Evolutionary conservation across 257 asterid species (phyloP).

Genomic region (Plantago elongata): DNA sequence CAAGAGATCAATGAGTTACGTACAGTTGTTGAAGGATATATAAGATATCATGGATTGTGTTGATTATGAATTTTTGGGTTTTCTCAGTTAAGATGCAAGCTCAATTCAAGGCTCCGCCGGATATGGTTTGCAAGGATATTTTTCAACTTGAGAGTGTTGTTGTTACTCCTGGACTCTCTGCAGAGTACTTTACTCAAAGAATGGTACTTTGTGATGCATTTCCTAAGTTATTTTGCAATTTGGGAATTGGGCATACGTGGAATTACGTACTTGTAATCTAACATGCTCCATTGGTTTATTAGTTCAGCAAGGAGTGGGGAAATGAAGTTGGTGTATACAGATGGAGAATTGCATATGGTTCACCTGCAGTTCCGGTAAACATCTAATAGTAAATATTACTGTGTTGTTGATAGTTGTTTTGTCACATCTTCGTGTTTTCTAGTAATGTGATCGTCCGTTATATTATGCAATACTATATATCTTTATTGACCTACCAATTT

Average conservation of each 20-base stretch:
- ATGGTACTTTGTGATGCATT: conserved; percentile 43
- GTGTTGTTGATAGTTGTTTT: too few species aligned
- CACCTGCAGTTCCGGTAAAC: too few species aligned
- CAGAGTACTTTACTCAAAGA: conserved; percentile 74
- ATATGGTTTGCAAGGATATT: conserved; percentile 93
- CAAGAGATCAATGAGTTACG: background rate
- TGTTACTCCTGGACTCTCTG: conserved; percentile 46
- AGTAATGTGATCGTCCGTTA: too few species aligned
- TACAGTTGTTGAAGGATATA: background rate
- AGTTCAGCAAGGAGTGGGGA: conserved; percentile 90
- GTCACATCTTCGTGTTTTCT: too few species aligned
- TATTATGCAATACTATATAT: too few species aligned
- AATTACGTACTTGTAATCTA: conserved; percentile 3
- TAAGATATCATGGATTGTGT: background rate
- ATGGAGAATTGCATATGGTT: conserved; percentile 74
- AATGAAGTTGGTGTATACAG: conserved; percentile 81
- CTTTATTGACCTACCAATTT: too few species aligned
- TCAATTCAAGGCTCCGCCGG: conserved; percentile 86
- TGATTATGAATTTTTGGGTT: conserved; percentile 17
- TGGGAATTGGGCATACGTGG: too few species aligned
- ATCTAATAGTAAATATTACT: too few species aligned
- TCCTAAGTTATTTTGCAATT: background rate
- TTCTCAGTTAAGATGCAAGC: conserved; percentile 95
- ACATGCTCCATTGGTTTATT: conserved; percentile 16
- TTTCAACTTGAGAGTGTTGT: conserved; percentile 81